A percentile compares a stretch with the other conserved stretches of the same genome.
phyloP scores from a whole-genome alignment of 2,329 filamentous ascomycete species.

The Chrysoporthe austroafricana region DNA sequence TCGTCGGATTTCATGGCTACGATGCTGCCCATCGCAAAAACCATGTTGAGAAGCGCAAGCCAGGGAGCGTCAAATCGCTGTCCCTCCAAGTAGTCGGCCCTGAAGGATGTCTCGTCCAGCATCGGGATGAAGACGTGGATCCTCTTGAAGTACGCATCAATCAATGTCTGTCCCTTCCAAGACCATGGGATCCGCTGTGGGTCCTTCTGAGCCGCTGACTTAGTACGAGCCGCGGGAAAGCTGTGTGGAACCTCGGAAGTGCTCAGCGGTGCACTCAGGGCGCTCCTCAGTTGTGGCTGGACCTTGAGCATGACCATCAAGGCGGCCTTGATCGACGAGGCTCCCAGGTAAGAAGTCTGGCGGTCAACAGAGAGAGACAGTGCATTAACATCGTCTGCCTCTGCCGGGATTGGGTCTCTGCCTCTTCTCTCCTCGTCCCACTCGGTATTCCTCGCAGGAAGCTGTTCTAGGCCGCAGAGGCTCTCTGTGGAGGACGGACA shows the following conservation, averaged over 20 bases:
- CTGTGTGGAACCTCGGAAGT: conserved; percentile 52
- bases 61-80: conserved; percentile 69
- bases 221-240: conserved; percentile 48
- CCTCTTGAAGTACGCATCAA: conserved; percentile 77
- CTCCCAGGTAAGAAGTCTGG: conserved; percentile 68
- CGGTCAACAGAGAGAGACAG: conserved; percentile 64
- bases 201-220: conserved; percentile 49
- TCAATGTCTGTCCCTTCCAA: conserved; percentile 68
- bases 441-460: conserved; percentile 66
- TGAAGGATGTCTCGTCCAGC: conserved; percentile 73
- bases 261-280: conserved; percentile 51
- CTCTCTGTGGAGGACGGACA: conserved; percentile 55
- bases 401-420: conserved; percentile 59
- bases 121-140: conserved; percentile 75
- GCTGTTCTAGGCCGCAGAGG: conserved; percentile 64
- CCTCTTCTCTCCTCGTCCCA: conserved; percentile 68
- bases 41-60: conserved; percentile 75
- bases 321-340: conserved; percentile 76
- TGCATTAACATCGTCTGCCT: conserved; percentile 74
- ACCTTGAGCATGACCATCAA: conserved; percentile 71
- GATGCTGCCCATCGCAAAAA: conserved; percentile 76
- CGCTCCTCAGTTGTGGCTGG: conserved; percentile 51
- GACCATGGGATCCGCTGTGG: conserved; percentile 58
- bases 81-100: conserved; percentile 65
- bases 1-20: conserved; percentile 68